Percentiles rank a stretch among this genome's conserved stretches.
Conservation (phyloP, 345 rosid species). For the Lepidium aucheri region DNA sequence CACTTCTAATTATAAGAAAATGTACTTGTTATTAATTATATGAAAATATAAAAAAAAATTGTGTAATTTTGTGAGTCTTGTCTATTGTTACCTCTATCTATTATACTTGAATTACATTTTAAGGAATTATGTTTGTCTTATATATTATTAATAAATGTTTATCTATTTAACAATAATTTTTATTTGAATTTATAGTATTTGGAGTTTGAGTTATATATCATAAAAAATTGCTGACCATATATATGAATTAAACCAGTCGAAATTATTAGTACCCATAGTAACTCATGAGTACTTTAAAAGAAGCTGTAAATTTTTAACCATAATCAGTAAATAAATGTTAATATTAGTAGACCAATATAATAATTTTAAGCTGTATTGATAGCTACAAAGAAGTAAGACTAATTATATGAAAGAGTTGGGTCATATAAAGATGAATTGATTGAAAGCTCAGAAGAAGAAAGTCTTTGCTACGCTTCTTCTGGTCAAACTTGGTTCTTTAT, state of each 20-base stretch:
- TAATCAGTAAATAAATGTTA: background rate
- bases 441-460: background rate
- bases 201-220: too few species aligned
- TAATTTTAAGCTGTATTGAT: background rate
- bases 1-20: too few species aligned
- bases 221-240: too few species aligned
- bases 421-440: background rate
- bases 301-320: background rate
- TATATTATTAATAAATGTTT: too few species aligned
- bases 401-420: background rate
- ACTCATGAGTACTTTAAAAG: background rate
- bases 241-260: background rate
- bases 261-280: background rate
- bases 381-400: background rate
- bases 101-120: too few species aligned
- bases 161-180: too few species aligned
- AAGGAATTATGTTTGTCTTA: too few species aligned
- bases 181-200: too few species aligned
- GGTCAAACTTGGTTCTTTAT: conserved; percentile 14
- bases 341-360: background rate
- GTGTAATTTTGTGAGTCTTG: too few species aligned
- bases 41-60: too few species aligned
- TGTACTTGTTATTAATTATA: too few species aligned
- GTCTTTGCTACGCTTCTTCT: background rate
- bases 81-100: too few species aligned